Conservation (phyloP, 495 filamentous ascomycete species). For the Emericellopsis terricola region DNA sequence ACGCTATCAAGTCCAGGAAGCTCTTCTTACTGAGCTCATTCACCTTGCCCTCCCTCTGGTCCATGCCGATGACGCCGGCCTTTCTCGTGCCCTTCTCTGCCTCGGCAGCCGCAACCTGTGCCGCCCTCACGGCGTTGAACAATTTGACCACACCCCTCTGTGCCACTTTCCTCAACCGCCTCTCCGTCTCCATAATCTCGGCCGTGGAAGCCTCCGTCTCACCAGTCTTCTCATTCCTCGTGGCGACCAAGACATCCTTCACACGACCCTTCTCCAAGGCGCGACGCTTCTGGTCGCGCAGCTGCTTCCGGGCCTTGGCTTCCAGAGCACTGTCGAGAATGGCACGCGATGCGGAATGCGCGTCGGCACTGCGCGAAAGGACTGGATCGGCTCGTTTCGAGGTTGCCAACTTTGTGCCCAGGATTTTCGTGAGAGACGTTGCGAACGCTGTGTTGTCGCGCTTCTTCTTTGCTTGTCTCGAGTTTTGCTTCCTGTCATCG, state of each 20-base stretch:
- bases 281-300: conserved; percentile 64
- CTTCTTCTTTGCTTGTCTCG: conserved; percentile 45
- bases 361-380: conserved; percentile 56
- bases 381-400: conserved; percentile 74
- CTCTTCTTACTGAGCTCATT: conserved; percentile 94
- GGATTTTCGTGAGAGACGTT: conserved; percentile 78
- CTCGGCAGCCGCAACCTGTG: conserved; percentile 69
- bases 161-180: conserved; percentile 62
- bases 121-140: conserved; percentile 86
- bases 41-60: conserved; percentile 60
- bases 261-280: conserved; percentile 77
- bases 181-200: conserved; percentile 59
- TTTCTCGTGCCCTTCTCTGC: conserved; percentile 47
- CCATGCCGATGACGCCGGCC: conserved; percentile 58
- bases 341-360: conserved; percentile 43
- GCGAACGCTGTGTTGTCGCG: conserved; percentile 86
- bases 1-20: conserved; percentile 82
- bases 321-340: conserved; percentile 62
- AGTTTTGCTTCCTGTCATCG: conserved; percentile 10
- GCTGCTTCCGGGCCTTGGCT: conserved; percentile 52
- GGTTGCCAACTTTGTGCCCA: conserved; percentile 66
- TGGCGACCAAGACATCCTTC: conserved; percentile 52
- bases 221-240: conserved; percentile 22
- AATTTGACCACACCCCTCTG: conserved; percentile 86
- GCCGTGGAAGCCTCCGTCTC: conserved; percentile 28